Evolutionary conservation across 2,329 filamentous ascomycete genomes (phyloP), one percentile per base, ranked within the genome.

Genomic region (Arachnopeziza araneosa): DNA sequence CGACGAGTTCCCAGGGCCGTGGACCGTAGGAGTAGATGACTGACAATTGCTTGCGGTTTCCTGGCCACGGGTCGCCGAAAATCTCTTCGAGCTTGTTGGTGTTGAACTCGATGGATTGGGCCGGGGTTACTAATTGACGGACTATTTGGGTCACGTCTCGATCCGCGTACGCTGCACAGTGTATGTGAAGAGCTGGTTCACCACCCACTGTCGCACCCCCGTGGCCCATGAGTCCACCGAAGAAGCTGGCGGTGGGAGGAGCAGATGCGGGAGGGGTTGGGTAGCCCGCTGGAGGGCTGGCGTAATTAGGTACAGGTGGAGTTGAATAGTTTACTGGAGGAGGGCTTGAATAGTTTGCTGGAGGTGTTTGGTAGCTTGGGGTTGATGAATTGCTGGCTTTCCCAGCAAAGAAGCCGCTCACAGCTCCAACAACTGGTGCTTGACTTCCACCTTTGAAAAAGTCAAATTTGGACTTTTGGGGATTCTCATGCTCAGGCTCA

Each of bases 21-120:
- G 26, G 49, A 7, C 58, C 58, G 50, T 60, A 60, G 21, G 58
- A 56, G 22, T 60, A 60, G 19, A 60, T 12, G 22, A 60, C 19
- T n/a, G 58, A 55, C 32, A 60, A 60, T 32, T 56, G 53, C 30
- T 56, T 56, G 14, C 32, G 49, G 54, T 52, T 30, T 21, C 32
- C 53, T 14, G 58, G 49, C 58, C 58, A 60, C 8, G 53, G 58
- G 23, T 60, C 58, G 1, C 58, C 58, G 17, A 56, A 56, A 5
- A 48, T 12, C 1, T 30, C 22, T 17, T 17, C 23, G 6, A 60
- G 21, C 9, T 48, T 36, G 50, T 56, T 22, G 4, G 26, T 50
- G 23, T 56, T 19, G 50, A 60, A 23, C 32, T 55, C 53, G 50
- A 60, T 32, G 23, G 54, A 50, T 24, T 56, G 53, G 26, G 19